Evolutionary conservation across 495 filamentous ascomycete species (phyloP).

Genomic region (Cladorrhinum samala): DNA sequence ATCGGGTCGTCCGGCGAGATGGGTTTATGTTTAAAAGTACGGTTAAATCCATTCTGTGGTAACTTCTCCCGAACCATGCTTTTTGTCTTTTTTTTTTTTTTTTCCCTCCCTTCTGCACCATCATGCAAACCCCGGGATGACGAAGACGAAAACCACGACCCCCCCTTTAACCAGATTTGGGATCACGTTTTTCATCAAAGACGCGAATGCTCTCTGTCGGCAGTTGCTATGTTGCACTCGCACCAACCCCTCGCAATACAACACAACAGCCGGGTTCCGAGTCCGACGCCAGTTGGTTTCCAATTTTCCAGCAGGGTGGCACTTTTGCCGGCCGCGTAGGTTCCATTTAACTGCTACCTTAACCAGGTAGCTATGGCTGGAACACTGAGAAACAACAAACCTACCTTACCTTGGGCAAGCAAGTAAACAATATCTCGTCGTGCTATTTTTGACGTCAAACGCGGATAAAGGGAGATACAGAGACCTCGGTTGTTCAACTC

Average conservation of each 20-base stretch:
- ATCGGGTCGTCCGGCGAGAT: constrained; percentile 19
- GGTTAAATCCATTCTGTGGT: constrained; percentile 6
- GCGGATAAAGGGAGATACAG: too few relatives aligned
- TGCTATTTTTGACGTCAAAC: too few relatives aligned
- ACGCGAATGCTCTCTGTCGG: constrained; percentile 1
- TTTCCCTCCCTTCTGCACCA: not conserved
- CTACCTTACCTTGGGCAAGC: too few relatives aligned
- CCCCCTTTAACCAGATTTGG: constrained; percentile 3
- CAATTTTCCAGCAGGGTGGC: too few relatives aligned
- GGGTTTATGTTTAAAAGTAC: constrained; percentile 8
- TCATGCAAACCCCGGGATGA: not conserved
- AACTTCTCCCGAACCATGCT: not conserved
- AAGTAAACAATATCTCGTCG: too few relatives aligned
- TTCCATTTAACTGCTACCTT: too few relatives aligned
- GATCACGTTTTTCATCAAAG: not conserved
- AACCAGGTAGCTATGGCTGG: too few relatives aligned
- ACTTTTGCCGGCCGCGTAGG: too few relatives aligned
- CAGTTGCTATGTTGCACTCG: not conserved
- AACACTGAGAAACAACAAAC: too few relatives aligned
- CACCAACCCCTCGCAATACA: not conserved
- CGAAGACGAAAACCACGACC: too few relatives aligned
- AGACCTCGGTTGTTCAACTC: too few relatives aligned
- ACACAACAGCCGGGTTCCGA: not conserved
- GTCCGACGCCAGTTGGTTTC: too few relatives aligned
- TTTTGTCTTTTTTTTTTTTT: not conserved